Base-by-base conservation (phyloP, 2,329 filamentous ascomycete genomes). In the Botryotinia globosa region DNA sequence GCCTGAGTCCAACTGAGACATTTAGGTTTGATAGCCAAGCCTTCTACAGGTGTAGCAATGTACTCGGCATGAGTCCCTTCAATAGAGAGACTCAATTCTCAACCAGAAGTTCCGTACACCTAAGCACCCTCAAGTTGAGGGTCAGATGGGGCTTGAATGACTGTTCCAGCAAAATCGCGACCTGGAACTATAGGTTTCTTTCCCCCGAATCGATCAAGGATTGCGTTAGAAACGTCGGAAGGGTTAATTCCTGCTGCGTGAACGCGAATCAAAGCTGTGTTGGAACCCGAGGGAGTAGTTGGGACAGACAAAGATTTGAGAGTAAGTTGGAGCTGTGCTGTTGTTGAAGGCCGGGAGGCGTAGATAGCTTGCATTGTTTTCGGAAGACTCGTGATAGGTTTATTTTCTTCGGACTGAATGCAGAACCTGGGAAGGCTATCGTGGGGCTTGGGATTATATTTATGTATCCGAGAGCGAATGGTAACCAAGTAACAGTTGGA, bases 51-150 rank as follows among this genome's bases (percentile, higher is more conserved):
- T 5, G 45, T 9, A 20, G 44, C 45, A 22, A 58, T 25, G 16
- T 71, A 45, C 20, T 65, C 45, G 20, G 69, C 44, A 65, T 45
- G 59, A 29, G 34, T 54, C 14, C 34, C 69, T 42, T 65, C 59
- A 32, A 39, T 32, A 0, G 20, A 32, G 7, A 71, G 48, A 56
- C 61, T 45, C 0, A 56, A 4, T 63, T 71, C 45, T 42, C 45
- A 9, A 34, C 69, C 34, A 16, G 59, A 56, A 45, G 25, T 66
- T 37, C 59, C 44, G 32, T 62, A 54, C 16, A 71, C 59, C 4
- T 64, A 59, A 20, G 7, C 20, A 22, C 45, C 59, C 4, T 51
- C 59, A 29, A 71, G 34, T 22, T 32, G 8, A 4, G 25, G 8
- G 12, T 66, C 32, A 32, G 45, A 32, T 14, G 54, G 12, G 22